Percentiles rank a stretch among this genome's conserved stretches.
Evolutionary conservation across 2,329 filamentous ascomycete genomes (phyloP).

Genomic region (Neurospora sp.): DNA sequence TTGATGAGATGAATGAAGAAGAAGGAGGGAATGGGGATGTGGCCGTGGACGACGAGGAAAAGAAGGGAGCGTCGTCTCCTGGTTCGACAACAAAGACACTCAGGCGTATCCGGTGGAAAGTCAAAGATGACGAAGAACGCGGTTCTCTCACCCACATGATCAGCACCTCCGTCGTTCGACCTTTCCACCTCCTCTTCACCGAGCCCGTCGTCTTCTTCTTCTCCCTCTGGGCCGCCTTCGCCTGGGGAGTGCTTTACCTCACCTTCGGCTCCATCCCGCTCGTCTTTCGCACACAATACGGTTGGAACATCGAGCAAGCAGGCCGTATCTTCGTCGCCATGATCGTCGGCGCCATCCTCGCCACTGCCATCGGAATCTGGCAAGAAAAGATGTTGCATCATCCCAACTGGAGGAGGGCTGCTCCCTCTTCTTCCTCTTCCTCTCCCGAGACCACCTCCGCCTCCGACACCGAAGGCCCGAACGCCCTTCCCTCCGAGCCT

Average conservation of each 20-base stretch:
- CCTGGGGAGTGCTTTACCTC: constrained; percentile 82
- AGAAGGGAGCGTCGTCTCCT: constrained; percentile 2
- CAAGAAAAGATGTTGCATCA: constrained; percentile 58
- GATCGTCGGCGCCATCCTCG: constrained; percentile 54
- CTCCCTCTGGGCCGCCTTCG: constrained; percentile 81
- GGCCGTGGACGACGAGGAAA: constrained; percentile 16
- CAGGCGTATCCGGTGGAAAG: constrained; percentile 66
- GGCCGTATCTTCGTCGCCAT: constrained; percentile 68
- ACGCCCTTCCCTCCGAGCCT: neutral
- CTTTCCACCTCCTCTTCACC: constrained; percentile 67
- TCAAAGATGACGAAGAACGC: constrained; percentile 68
- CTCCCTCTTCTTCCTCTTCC: neutral
- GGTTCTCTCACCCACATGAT: constrained; percentile 61
- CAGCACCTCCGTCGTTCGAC: constrained; percentile 61
- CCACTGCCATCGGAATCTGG: constrained; percentile 58
- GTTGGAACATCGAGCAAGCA: constrained; percentile 56
- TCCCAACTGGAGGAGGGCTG: constrained; percentile 27
- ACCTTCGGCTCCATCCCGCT: constrained; percentile 74
- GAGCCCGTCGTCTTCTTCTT: constrained; percentile 80
- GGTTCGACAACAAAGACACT: constrained; percentile 8
- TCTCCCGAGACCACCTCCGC: constrained; percentile 3
- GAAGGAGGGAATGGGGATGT: neutral
- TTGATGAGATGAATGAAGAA: constrained; percentile 14
- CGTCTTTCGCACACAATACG: constrained; percentile 59
- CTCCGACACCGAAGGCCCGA: neutral